phyloP scores from a whole-genome alignment of 345 rosid species.

The Sonneratia caseolaris region DNA sequence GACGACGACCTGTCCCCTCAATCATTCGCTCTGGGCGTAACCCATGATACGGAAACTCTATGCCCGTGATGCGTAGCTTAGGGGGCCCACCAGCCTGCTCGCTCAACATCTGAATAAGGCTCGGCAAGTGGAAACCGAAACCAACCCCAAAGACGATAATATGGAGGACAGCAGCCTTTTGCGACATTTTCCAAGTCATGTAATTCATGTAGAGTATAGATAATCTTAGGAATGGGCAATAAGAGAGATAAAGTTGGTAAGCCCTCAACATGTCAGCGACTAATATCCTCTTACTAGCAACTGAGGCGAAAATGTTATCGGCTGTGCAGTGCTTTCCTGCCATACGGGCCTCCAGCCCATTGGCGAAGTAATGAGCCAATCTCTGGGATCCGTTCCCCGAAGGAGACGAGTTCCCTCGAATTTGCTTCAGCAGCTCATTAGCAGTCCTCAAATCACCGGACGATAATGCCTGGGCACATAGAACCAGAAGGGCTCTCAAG shows the following conservation, averaged over 20 bases:
- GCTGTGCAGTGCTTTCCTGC: conserved; percentile 32
- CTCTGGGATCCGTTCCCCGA: conserved; percentile 71
- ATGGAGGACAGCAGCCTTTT: conserved; percentile 19
- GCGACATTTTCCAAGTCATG: conserved; percentile 6
- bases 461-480: conserved; percentile 73
- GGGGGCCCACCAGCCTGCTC: conserved; percentile 18
- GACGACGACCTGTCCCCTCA: conserved; percentile 21
- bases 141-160: conserved; percentile 6
- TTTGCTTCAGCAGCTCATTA: conserved; percentile 62
- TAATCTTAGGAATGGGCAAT: conserved; percentile 18
- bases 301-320: conserved; percentile 17
- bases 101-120: conserved; percentile 17
- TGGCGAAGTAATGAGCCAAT: conserved; percentile 72
- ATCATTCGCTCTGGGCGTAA: conserved; percentile 25
- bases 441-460: conserved; percentile 54
- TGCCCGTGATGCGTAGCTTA: conserved; percentile 24
- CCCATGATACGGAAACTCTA: conserved; percentile 27
- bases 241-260: conserved; percentile 16
- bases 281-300: conserved; percentile 6
- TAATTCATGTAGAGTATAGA: conserved; percentile 18
- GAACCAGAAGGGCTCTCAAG: conserved; percentile 51
- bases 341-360: conserved; percentile 70
- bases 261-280: conserved; percentile 22
- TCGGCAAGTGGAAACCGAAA: conserved; percentile 29
- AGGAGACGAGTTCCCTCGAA: conserved; percentile 55